phyloP scores from a whole-genome alignment of 176 grass and related monocot genomes.

The Carex pumila region DNA sequence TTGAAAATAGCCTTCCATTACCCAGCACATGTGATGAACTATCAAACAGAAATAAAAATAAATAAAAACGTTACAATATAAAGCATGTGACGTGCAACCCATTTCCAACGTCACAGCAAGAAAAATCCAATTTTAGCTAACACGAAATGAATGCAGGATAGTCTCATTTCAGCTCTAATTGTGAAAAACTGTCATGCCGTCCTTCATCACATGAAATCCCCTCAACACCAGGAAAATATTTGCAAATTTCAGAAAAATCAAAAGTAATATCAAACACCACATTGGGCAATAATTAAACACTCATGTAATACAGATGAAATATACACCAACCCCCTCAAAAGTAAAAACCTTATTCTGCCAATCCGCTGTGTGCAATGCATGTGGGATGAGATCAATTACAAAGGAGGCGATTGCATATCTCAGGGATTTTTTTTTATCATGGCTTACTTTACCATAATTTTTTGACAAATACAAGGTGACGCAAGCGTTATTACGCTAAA shows the following conservation, averaged over 20 bases:
- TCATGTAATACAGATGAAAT: not conserved
- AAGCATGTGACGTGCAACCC: not conserved
- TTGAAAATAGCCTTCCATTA: constrained; percentile 43
- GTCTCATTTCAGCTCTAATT: not conserved
- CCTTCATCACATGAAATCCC: not conserved
- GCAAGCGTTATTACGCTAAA: not conserved
- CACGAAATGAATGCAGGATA: not conserved
- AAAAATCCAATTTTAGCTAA: not conserved
- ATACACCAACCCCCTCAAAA: not conserved
- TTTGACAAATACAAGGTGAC: not conserved
- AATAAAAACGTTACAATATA: not conserved
- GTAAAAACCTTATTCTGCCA: not conserved
- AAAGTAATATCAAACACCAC: not conserved
- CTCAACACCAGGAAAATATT: not conserved
- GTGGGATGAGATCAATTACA: not conserved
- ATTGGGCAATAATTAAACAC: not conserved
- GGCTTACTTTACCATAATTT: not conserved
- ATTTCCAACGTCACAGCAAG: not conserved
- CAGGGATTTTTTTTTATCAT: not conserved
- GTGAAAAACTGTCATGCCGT: not conserved
- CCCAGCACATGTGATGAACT: constrained; percentile 36
- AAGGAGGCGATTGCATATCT: not conserved
- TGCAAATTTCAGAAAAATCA: not conserved
- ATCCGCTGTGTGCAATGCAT: not conserved
- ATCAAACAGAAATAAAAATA: not conserved